These are phyloP conservation scores for Primulina tabacum DNA, from an alignment of 257 asterid species.

Conservation along the genomic window DNA sequence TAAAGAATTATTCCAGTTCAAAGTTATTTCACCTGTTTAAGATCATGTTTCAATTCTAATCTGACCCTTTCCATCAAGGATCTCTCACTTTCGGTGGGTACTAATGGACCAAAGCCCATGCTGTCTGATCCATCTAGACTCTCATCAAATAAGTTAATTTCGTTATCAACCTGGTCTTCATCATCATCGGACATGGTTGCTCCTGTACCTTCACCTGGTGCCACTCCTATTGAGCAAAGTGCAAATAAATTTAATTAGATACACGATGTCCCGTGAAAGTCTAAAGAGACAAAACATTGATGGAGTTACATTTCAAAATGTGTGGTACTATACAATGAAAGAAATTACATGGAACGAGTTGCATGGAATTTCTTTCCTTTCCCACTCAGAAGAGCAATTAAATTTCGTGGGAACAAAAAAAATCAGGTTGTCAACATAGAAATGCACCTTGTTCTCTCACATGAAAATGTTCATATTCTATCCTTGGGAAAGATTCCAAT, in stretches of 20 bases:
- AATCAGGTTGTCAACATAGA: background rate
- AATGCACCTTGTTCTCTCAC: background rate
- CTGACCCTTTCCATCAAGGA: slow-evolving; percentile 66
- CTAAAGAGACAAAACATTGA: background rate
- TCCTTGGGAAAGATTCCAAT: background rate
- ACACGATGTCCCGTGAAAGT: background rate
- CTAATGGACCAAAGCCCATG: slow-evolving; percentile 51
- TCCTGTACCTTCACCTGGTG: slow-evolving; percentile 63
- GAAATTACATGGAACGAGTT: background rate
- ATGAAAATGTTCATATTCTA: background rate
- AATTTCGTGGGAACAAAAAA: too few relatives aligned
- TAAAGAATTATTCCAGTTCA: background rate
- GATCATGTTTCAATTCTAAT: slow-evolving; percentile 55
- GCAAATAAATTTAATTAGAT: background rate
- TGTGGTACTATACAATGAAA: background rate
- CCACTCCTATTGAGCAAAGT: slow-evolving; percentile 37
- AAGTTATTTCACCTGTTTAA: slow-evolving; percentile 38
- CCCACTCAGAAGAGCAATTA: background rate
- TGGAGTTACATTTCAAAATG: background rate
- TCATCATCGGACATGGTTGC: slow-evolving; percentile 66
- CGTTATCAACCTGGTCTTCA: slow-evolving; percentile 46
- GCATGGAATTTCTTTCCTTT: background rate
- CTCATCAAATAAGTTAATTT: slow-evolving; percentile 43
- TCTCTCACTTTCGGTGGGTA: slow-evolving; percentile 56
- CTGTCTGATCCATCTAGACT: slow-evolving; percentile 41